Percentiles rank a stretch among this genome's conserved stretches.
These are phyloP conservation scores for Pterulicium gracile DNA, from an alignment of 1,284 basidiomycete genomes.

Conservation along the genomic window DNA sequence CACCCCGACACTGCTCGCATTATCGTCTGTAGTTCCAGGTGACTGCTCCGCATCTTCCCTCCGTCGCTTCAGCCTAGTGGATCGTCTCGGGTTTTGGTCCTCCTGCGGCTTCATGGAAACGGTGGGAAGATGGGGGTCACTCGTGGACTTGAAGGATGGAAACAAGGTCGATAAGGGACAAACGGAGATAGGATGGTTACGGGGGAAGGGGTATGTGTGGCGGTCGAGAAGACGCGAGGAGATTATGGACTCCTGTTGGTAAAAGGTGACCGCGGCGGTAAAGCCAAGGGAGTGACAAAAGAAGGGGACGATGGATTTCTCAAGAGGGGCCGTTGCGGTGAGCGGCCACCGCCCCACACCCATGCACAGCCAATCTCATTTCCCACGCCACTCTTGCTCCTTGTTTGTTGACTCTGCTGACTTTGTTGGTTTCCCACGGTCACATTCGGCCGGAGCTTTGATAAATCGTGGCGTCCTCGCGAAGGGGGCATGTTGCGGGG, in stretches of 20 bases:
- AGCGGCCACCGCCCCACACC: no score
- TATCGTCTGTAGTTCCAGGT: neutral
- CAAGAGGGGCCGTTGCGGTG: no score
- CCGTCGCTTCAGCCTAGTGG: neutral
- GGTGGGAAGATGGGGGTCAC: neutral
- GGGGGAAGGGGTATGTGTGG: neutral
- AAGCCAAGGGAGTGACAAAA: constrained; percentile 2
- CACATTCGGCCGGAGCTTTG: no score
- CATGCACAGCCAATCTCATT: no score
- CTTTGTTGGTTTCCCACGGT: no score
- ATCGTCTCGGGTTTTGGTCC: neutral
- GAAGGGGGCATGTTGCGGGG: no score
- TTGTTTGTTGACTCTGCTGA: no score
- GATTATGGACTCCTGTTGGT: neutral
- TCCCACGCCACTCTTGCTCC: no score
- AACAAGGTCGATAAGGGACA: neutral
- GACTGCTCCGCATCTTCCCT: neutral
- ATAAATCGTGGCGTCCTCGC: no score
- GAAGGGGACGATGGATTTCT: neutral
- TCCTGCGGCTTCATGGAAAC: constrained; percentile 2
- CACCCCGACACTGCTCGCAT: no score
- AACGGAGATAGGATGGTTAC: neutral
- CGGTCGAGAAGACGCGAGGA: constrained; percentile 2
- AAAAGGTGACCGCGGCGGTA: constrained; percentile 3
- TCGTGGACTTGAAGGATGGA: neutral